Conservation (phyloP, 2,329 filamentous ascomycete species). For the Penicillium sp. region DNA sequence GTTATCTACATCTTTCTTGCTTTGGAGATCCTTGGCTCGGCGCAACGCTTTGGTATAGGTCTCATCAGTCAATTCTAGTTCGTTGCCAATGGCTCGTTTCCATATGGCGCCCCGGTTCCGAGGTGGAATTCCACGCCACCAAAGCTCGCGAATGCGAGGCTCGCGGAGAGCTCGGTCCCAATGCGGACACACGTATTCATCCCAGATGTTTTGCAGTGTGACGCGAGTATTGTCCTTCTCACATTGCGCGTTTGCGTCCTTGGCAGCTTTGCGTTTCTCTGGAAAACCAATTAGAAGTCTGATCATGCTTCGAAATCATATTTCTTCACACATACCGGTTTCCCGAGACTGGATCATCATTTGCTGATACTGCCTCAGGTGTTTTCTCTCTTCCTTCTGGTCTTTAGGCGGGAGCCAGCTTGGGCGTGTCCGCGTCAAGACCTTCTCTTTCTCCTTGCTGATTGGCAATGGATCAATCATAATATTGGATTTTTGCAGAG, state of each 20-base stretch:
- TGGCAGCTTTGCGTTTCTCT: conserved; percentile 53
- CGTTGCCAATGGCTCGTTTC: conserved; percentile 61
- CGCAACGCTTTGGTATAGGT: conserved; percentile 59
- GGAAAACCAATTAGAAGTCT: conserved; percentile 1
- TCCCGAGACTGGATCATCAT: conserved; percentile 65
- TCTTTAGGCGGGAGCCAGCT: conserved; percentile 69
- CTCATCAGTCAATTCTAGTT: conserved; percentile 55
- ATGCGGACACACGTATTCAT: conserved; percentile 59
- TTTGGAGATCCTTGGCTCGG: conserved; percentile 52
- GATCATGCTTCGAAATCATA: background rate
- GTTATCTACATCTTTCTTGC: conserved; percentile 43
- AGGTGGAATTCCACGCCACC: conserved; percentile 63
- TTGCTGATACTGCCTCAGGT: conserved; percentile 69
- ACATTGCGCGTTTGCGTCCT: conserved; percentile 48
- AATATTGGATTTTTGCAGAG: conserved; percentile 61
- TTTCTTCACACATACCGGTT: conserved; percentile 46
- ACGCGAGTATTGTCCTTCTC: conserved; percentile 54
- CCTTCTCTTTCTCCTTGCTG: conserved; percentile 65
- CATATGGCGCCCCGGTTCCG: conserved; percentile 58
- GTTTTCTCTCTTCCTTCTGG: conserved; percentile 84
- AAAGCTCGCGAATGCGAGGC: conserved; percentile 58
- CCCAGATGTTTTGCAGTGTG: conserved; percentile 60
- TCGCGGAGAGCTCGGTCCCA: conserved; percentile 57
- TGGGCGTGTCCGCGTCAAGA: conserved; percentile 64
- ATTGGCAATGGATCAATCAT: conserved; percentile 66